Conservation (phyloP, 1,284 basidiomycete genomes). For the Pisolithus thermaeus region DNA sequence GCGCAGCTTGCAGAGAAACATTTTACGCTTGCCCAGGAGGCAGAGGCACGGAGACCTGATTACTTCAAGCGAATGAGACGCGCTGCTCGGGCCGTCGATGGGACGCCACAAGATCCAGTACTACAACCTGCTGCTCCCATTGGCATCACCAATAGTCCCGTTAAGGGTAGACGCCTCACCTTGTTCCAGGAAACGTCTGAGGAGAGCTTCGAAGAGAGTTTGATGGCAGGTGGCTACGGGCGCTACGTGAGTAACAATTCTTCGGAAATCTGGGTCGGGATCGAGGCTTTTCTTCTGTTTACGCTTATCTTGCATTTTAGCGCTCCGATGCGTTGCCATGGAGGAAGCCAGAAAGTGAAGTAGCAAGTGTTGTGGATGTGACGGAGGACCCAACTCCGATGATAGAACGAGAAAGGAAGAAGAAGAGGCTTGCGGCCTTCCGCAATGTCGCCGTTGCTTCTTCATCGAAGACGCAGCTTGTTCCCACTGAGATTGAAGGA, state of each 20-base stretch:
- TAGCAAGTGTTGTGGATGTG: constrained; percentile 29
- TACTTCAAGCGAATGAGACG: constrained; percentile 59
- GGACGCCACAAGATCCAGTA: constrained; percentile 20
- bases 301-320: constrained; percentile 9
- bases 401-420: constrained; percentile 57
- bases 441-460: constrained; percentile 19
- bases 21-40: constrained; percentile 41
- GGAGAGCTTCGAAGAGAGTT: constrained; percentile 74
- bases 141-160: constrained; percentile 60
- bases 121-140: constrained; percentile 34
- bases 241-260: constrained; percentile 46
- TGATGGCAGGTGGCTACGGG: constrained; percentile 73
- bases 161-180: constrained; percentile 62
- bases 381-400: constrained; percentile 33
- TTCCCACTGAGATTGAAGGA: constrained; percentile 58
- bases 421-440: constrained; percentile 64
- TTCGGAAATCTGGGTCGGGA: not conserved
- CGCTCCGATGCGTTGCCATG: constrained; percentile 19
- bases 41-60: constrained; percentile 60
- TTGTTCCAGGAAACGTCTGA: constrained; percentile 76
- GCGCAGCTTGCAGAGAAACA: constrained; percentile 45
- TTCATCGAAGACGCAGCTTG: constrained; percentile 31
- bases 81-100: constrained; percentile 28
- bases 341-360: constrained; percentile 17
- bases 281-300: constrained; percentile 10